Conservation (phyloP, 1,139 yeast species). For the Trichomonascaceae sp. region DNA sequence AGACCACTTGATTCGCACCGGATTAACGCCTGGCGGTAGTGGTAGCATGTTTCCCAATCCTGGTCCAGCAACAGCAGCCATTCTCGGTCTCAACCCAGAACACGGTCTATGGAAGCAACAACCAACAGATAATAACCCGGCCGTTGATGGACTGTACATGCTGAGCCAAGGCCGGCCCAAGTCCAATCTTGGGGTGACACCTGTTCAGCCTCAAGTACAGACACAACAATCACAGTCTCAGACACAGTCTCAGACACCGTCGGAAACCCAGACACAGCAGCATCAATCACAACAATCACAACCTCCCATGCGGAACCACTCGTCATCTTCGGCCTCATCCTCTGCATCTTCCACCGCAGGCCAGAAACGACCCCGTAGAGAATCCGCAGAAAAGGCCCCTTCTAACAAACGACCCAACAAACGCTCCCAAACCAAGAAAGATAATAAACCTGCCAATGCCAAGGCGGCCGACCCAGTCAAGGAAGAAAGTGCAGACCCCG, state of each 20-base stretch:
- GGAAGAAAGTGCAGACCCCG: conserved; percentile 1
- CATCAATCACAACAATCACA: too few relatives aligned
- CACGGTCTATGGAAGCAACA: neutral
- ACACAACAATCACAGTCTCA: neutral
- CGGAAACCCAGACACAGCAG: neutral
- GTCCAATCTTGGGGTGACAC: neutral
- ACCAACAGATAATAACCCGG: conserved; percentile 7
- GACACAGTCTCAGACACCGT: neutral
- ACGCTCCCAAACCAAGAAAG: conserved; percentile 1
- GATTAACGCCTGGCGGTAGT: conserved; percentile 26
- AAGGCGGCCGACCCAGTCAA: conserved; percentile 1
- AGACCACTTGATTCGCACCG: conserved; percentile 20
- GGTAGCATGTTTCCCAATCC: conserved; percentile 26
- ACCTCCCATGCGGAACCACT: neutral
- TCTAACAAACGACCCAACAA: neutral
- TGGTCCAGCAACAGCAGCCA: conserved; percentile 27
- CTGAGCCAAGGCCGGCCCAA: conserved; percentile 15
- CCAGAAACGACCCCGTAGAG: conserved; percentile 1
- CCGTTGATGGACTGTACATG: conserved; percentile 23
- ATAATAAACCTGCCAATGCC: conserved; percentile 1
- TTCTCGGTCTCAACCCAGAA: conserved; percentile 17
- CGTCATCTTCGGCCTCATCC: neutral
- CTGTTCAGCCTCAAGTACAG: neutral
- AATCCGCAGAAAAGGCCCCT: neutral
- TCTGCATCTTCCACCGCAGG: neutral